These are phyloP conservation scores for Arabidopsis thaliana DNA, from an alignment of 345 rosid genomes.

Conservation along the genomic window TAIR10.1 NC_003071.7:353001-353500, in stretches of 20 bases:
- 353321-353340: conserved; percentile 33
- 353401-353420: neutral
- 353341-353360: conserved; percentile 25
- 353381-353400: neutral
- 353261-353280: conserved; percentile 47
- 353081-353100: too few relatives aligned
- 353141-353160: neutral
- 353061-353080: too few relatives aligned
- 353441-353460: conserved; percentile 10
- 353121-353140: neutral
- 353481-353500: conserved; percentile 12
- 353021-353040: too few relatives aligned
- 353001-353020: too few relatives aligned
- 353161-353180: conserved; percentile 17
- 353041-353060: too few relatives aligned
- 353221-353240: conserved; percentile 9
- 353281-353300: conserved; percentile 37
- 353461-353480: conserved; percentile 20
- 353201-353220: conserved; percentile 30
- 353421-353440: neutral
- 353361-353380: conserved; percentile 24
- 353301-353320: conserved; percentile 40
- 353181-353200: conserved; percentile 20
- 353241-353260: conserved; percentile 48
- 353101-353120: too few relatives aligned